These are phyloP conservation scores for Castanea sativa DNA, from an alignment of 306 rosid genomes.

Conservation along the genomic window DNA sequence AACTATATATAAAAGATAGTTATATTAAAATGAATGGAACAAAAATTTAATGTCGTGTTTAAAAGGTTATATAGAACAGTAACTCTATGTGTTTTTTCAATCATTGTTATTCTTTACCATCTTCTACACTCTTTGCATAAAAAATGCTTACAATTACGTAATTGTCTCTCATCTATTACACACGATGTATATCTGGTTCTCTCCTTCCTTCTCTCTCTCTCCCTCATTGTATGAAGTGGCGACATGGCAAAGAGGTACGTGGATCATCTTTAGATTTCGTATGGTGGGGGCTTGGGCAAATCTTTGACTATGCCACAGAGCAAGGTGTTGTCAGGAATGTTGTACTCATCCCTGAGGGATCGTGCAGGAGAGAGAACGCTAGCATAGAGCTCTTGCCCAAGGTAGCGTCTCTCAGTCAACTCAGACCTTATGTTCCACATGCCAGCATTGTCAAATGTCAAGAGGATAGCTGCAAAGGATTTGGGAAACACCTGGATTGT, in stretches of 20 bases:
- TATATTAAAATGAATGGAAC: not conserved
- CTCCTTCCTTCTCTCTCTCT: not conserved
- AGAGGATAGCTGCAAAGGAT: constrained; percentile 62
- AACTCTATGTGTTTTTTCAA: not conserved
- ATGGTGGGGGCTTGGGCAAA: constrained; percentile 47
- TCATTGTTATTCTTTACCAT: not conserved
- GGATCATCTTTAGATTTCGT: constrained; percentile 7
- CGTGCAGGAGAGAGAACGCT: constrained; percentile 42
- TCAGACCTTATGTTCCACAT: constrained; percentile 71
- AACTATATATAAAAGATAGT: not conserved
- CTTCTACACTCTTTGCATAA: not conserved
- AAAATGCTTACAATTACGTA: not conserved
- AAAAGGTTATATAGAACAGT: not conserved
- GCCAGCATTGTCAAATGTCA: constrained; percentile 60
- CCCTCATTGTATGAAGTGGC: not conserved
- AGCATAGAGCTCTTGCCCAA: constrained; percentile 64
- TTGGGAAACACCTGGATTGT: constrained; percentile 72
- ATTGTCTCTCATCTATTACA: not conserved
- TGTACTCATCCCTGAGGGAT: constrained; percentile 69
- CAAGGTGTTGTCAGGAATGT: constrained; percentile 32
- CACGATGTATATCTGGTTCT: not conserved
- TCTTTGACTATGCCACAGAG: constrained; percentile 44
- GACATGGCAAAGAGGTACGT: not conserved
- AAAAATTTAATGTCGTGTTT: not conserved
- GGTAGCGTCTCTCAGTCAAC: constrained; percentile 51